These are phyloP conservation scores for Lojkania enalia DNA, from an alignment of 2,329 filamentous ascomycete species.

Conservation along the genomic window DNA sequence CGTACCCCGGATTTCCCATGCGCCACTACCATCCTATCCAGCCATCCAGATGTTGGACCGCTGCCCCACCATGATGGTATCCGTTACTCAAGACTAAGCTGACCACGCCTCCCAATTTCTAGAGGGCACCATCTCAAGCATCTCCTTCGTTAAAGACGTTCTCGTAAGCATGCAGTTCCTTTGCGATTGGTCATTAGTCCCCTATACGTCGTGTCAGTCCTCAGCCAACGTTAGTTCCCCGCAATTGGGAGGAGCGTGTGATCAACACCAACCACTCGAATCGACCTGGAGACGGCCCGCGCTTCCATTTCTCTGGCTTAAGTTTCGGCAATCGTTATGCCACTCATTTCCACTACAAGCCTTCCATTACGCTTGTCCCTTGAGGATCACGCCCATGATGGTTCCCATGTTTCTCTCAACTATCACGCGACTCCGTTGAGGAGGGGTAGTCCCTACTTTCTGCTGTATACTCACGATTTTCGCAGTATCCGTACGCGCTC, in stretches of 20 bases:
- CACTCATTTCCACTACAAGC: conserved; percentile 31
- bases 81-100: conserved; percentile 26
- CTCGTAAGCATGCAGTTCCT: conserved; percentile 62
- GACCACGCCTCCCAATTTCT: conserved; percentile 26
- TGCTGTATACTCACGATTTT: conserved; percentile 33
- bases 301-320: conserved; percentile 23
- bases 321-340: conserved; percentile 25
- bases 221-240: conserved; percentile 34
- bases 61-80: conserved; percentile 15
- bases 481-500: conserved; percentile 77
- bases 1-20: conserved; percentile 35
- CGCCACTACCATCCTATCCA: conserved; percentile 30
- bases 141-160: conserved; percentile 82
- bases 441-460: conserved; percentile 16
- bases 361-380: conserved; percentile 18
- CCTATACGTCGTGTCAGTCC: neutral
- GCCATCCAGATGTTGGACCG: conserved; percentile 23
- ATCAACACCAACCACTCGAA: conserved; percentile 29
- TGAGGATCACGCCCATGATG: conserved; percentile 21
- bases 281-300: conserved; percentile 27
- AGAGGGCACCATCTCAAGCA: conserved; percentile 84
- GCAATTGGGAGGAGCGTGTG: conserved; percentile 31
- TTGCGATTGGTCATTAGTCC: conserved; percentile 5
- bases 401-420: conserved; percentile 25
- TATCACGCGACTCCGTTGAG: conserved; percentile 34